Conservation (phyloP, 2,329 filamentous ascomycete species). For the Calonectria montana region DNA sequence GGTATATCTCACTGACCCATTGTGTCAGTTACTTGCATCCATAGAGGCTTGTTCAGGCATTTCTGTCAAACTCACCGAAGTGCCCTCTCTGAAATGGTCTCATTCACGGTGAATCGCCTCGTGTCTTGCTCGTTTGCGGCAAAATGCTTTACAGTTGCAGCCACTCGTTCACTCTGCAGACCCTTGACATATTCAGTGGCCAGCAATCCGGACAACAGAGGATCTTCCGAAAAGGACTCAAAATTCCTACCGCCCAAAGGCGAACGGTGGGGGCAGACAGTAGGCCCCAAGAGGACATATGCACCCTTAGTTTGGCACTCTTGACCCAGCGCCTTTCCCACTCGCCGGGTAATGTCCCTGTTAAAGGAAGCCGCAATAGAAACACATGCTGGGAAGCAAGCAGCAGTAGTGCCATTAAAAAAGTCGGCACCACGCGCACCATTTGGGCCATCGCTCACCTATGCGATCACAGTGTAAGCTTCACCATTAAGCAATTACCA, state of each 20-base stretch:
- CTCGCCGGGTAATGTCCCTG: slow-evolving; percentile 34
- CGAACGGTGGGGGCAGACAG: slow-evolving; percentile 71
- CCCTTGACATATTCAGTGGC: slow-evolving; percentile 45
- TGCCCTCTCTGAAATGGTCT: slow-evolving; percentile 64
- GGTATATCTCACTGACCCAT: slow-evolving; percentile 63
- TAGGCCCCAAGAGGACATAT: slow-evolving; percentile 69
- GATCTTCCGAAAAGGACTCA: slow-evolving; percentile 71
- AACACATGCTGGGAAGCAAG: slow-evolving; percentile 45
- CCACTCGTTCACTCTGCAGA: slow-evolving; percentile 46
- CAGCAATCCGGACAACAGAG: slow-evolving; percentile 41
- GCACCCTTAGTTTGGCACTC: slow-evolving; percentile 59
- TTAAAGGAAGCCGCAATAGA: slow-evolving; percentile 46
- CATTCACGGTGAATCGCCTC: slow-evolving; percentile 46
- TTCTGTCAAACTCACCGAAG: slow-evolving; percentile 50
- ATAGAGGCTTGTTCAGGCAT: neutral
- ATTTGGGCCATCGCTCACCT: slow-evolving; percentile 27
- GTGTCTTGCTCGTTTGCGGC: slow-evolving; percentile 60
- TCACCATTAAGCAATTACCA: neutral
- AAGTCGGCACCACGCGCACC: slow-evolving; percentile 29
- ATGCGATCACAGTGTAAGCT: neutral
- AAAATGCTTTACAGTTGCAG: slow-evolving; percentile 50
- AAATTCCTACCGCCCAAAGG: slow-evolving; percentile 56
- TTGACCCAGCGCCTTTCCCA: slow-evolving; percentile 24
- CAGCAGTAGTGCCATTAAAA: slow-evolving; percentile 26
- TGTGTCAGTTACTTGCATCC: neutral